Conservation (phyloP, 2,329 filamentous ascomycete genomes). For the Aspergillus tamarii region DNA sequence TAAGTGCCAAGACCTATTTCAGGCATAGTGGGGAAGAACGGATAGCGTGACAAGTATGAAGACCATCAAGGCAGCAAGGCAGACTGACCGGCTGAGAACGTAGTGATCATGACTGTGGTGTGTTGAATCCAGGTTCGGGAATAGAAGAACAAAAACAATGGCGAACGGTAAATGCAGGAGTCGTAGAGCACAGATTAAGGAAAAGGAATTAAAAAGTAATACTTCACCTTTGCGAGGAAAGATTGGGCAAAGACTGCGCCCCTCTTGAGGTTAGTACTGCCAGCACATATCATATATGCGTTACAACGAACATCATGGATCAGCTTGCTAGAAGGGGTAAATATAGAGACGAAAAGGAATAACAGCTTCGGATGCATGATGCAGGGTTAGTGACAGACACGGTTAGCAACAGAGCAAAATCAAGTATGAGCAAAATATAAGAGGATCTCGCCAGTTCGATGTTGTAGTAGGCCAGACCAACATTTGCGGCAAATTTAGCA, state of each 20-base stretch:
- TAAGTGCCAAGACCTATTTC: conserved; percentile 12
- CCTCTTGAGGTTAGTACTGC: not conserved
- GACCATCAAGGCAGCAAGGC: conserved; percentile 4
- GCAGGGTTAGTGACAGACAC: conserved; percentile 3
- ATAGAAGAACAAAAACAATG: not conserved
- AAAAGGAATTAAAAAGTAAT: not conserved
- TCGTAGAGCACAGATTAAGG: not conserved
- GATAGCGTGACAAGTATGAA: conserved; percentile 3
- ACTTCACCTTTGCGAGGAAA: not conserved
- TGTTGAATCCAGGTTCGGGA: not conserved
- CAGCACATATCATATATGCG: not conserved
- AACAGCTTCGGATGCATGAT: conserved; percentile 3
- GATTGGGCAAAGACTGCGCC: not conserved
- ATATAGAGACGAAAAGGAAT: not conserved
- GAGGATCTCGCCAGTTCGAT: not conserved
- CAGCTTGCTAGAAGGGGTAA: not conserved
- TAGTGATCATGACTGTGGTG: not conserved
- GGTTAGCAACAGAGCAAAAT: conserved; percentile 15
- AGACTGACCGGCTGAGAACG: not conserved
- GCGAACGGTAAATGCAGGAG: not conserved
- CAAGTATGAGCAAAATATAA: conserved; percentile 14
- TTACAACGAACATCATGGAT: not conserved
- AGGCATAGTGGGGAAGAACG: conserved; percentile 11
- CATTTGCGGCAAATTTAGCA: conserved; percentile 9
- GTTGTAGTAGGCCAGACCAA: conserved; percentile 6